These are phyloP conservation scores for Immersiella caudata DNA, from an alignment of 495 filamentous ascomycete genomes.

Conservation along the genomic window DNA sequence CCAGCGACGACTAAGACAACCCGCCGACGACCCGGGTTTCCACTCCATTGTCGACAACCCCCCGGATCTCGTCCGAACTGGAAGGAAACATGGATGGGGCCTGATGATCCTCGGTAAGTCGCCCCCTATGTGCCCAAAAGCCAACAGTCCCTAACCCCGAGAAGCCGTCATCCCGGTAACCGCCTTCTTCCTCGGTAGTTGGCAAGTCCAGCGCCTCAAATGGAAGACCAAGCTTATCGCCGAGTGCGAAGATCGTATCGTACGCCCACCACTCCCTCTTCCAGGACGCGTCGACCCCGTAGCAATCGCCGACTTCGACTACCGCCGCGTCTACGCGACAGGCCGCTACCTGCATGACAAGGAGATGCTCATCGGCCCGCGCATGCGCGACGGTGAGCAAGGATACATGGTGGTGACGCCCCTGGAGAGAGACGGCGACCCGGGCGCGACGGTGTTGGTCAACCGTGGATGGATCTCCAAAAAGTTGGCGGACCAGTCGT, in stretches of 20 bases:
- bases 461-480: slow-evolving; percentile 89
- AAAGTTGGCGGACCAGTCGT: slow-evolving; percentile 64
- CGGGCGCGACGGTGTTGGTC: slow-evolving; percentile 65
- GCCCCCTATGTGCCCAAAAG: not conserved
- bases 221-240: slow-evolving; percentile 95
- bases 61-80: slow-evolving; percentile 68
- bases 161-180: slow-evolving; percentile 87
- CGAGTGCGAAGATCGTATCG: slow-evolving; percentile 83
- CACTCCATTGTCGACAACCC: slow-evolving; percentile 85
- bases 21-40: slow-evolving; percentile 72
- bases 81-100: slow-evolving; percentile 76
- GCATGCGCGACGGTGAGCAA: slow-evolving; percentile 84
- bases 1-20: slow-evolving; percentile 31
- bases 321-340: slow-evolving; percentile 77
- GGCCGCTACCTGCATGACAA: slow-evolving; percentile 81
- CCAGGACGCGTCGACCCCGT: slow-evolving; percentile 78
- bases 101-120: slow-evolving; percentile 73
- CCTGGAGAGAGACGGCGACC: slow-evolving; percentile 63
- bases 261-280: slow-evolving; percentile 82
- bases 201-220: slow-evolving; percentile 91
- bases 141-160: slow-evolving; percentile 6
- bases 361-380: slow-evolving; percentile 94
- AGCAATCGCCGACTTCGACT: slow-evolving; percentile 87
- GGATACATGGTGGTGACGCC: slow-evolving; percentile 92
- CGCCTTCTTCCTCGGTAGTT: slow-evolving; percentile 85